Base-by-base conservation (phyloP, 2,329 filamentous ascomycete genomes). In the Trichoderma sp. region DNA sequence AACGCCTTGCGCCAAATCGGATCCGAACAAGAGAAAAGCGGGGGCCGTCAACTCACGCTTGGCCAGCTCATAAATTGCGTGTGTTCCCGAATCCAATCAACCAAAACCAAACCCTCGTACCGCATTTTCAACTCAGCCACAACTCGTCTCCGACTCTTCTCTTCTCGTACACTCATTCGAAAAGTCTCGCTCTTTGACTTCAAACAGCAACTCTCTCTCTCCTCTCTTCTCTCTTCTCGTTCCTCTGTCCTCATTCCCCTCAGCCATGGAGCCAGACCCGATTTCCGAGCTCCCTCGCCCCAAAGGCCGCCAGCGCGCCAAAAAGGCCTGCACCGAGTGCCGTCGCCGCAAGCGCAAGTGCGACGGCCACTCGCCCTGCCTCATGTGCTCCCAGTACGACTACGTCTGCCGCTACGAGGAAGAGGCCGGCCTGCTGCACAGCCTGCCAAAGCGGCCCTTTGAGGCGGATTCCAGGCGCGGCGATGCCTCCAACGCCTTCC, bases 331-430 rank as follows among this genome's bases (percentile, higher is more conserved):
- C 37, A 51, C 43, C 18, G 64, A 66, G 21, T 72, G 71, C 37
- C 68, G 71, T 1, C 55, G 71, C 26, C 70, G 71, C 5, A 61
- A 71, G 34, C 68, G 71, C 32, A 72, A 72, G 54, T 72, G 71
- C 30, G 70, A 72, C 46, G 71, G 71, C 26, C 39, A 39, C 24
- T 54, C 55, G 18, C 71, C 71, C 1, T 72, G 71, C 59, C 43
- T 61, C 7, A 68, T 66, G 39, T 72, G 71, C 61, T 37, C 69
- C 4, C 46, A 64, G 10, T 71, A 72, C 54, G 68, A 70, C 51
- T 72, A 72, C 63, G 39, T 59, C 5, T 72, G 71, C 39, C n/a
- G 32, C n/a, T 72, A 70, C 55, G 68, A 55, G 14, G 63, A 58
- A n/a, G 49, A 64, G 34, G 8, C 49, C 21, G 18, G 6, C n/a